These are phyloP conservation scores for Ilyonectria mors-panacis DNA, from an alignment of 2,329 filamentous ascomycete genomes.

Conservation along the genomic window DNA sequence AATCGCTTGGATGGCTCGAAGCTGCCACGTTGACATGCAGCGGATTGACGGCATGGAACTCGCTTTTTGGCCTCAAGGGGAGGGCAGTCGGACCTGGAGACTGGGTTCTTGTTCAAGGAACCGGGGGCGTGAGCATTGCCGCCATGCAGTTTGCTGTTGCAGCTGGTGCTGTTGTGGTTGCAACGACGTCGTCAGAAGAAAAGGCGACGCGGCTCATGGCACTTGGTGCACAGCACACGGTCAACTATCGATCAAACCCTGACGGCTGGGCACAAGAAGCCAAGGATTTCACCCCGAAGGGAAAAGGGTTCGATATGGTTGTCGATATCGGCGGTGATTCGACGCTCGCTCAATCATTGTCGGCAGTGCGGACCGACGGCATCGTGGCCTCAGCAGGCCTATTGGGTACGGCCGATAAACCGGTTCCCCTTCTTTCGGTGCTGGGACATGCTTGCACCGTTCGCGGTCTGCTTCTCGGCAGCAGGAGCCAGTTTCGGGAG, in stretches of 20 bases:
- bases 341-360: conserved; percentile 70
- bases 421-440: conserved; percentile 44
- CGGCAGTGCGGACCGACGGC: conserved; percentile 59
- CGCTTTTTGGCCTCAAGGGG: conserved; percentile 62
- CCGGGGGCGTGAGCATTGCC: conserved; percentile 57
- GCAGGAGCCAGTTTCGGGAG: conserved; percentile 46
- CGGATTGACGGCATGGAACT: conserved; percentile 67
- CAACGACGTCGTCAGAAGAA: conserved; percentile 70
- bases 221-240: conserved; percentile 70
- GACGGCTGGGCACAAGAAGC: conserved; percentile 72
- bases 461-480: conserved; percentile 50
- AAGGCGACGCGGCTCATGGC: conserved; percentile 68
- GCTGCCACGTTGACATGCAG: conserved; percentile 65
- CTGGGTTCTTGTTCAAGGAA: conserved; percentile 57
- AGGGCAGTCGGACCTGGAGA: conserved; percentile 55
- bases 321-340: conserved; percentile 75
- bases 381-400: conserved; percentile 52
- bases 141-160: conserved; percentile 61
- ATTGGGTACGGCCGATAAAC: conserved; percentile 42
- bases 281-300: conserved; percentile 60
- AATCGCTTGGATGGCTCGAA: conserved; percentile 54
- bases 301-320: conserved; percentile 72
- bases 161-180: conserved; percentile 67
- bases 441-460: conserved; percentile 47
- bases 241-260: conserved; percentile 73